Base-by-base conservation (phyloP, 352 stramenopile genomes). In the Phytophthora cajani region DNA sequence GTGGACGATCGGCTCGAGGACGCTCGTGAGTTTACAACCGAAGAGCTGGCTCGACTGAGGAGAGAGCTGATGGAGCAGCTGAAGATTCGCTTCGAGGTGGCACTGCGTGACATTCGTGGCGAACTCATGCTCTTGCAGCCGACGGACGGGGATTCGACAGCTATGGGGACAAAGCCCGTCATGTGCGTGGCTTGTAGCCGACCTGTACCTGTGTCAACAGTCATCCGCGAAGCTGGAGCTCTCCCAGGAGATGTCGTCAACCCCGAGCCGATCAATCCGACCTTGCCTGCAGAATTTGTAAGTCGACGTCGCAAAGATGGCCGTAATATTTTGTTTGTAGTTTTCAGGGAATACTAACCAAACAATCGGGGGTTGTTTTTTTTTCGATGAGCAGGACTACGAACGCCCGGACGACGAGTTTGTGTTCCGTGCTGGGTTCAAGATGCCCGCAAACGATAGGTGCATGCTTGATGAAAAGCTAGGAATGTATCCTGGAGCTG, bases 151-250 rank as follows among this genome's bases (percentile, higher is more conserved):
- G 86, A 93, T 44, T 88, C 87, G 47, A 94, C 88, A 4, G 84
- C 88, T 6, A 80, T 94, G 58, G 87, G 85, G 33, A 93, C 87
- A 16, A 94, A 92, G 51, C 85, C 86, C 0, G 80, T 92, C 25
- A 93, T 95, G 85, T 94, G 87, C 58, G 87, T 95, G 27, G 87
- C 87, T 5, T 94, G 88, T 59, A 94, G 86, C 60, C 84, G 86
- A 1, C 88, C 88, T 0, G 88, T 94, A 14, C 83, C 84, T 0
- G 84, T 94, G 23, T 94, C 84, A 9, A 40, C 46, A 1, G 40
- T 81, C 38, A 72, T 94, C 10, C 80, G 81, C 17, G 85, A 93
- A 61, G 71, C 80, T 46, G 81, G 74, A 8, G 77, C 81, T 52
- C 77, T 87, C 30, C 72, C 81, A 4, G 61, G 66, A 17, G 84